A percentile compares a stretch with the other conserved stretches of the same genome.
Conservation (phyloP, 2,329 filamentous ascomycete species). For the Paecilomyces dactylethromorphus region DNA sequence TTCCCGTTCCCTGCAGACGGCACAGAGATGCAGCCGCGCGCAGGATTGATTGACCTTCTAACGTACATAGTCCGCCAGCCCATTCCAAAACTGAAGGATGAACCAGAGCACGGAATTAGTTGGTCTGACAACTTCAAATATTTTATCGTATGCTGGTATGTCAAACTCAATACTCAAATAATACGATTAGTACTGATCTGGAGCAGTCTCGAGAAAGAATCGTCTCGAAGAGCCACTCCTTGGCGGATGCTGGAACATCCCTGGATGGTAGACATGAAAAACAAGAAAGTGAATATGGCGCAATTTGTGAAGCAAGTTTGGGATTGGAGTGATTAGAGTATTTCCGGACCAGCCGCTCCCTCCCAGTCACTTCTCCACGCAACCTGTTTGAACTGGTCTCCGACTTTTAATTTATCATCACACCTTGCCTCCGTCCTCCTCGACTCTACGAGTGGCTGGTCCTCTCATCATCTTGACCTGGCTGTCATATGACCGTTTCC, state of each 20-base stretch:
- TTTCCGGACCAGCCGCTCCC: background rate
- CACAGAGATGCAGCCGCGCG: slow-evolving; percentile 87
- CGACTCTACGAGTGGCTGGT: slow-evolving; percentile 15
- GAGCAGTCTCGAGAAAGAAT: slow-evolving; percentile 84
- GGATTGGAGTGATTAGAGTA: slow-evolving; percentile 74
- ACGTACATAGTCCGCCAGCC: slow-evolving; percentile 97
- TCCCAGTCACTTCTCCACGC: background rate
- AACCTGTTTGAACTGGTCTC: background rate
- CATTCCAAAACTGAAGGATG: slow-evolving; percentile 92
- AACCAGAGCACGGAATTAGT: slow-evolving; percentile 78
- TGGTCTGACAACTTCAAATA: slow-evolving; percentile 99
- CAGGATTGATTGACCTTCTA: slow-evolving; percentile 86
- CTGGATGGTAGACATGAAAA: slow-evolving; percentile 95
- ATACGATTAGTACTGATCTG: background rate
- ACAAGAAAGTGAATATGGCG: slow-evolving; percentile 95
- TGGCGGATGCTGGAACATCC: slow-evolving; percentile 99
- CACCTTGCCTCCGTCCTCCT: background rate
- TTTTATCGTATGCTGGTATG: slow-evolving; percentile 98
- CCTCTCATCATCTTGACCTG: slow-evolving; percentile 18
- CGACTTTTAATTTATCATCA: slow-evolving; percentile 3
- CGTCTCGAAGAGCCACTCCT: slow-evolving; percentile 76
- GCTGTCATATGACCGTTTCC: slow-evolving; percentile 15
- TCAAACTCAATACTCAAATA: slow-evolving; percentile 18
- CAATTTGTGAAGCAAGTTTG: slow-evolving; percentile 91
- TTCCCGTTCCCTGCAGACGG: slow-evolving; percentile 98